Evolutionary conservation across 2,329 filamentous ascomycete species (phyloP), one percentile per base, ranked within the genome.

Genomic region (Venturia nashicola): DNA sequence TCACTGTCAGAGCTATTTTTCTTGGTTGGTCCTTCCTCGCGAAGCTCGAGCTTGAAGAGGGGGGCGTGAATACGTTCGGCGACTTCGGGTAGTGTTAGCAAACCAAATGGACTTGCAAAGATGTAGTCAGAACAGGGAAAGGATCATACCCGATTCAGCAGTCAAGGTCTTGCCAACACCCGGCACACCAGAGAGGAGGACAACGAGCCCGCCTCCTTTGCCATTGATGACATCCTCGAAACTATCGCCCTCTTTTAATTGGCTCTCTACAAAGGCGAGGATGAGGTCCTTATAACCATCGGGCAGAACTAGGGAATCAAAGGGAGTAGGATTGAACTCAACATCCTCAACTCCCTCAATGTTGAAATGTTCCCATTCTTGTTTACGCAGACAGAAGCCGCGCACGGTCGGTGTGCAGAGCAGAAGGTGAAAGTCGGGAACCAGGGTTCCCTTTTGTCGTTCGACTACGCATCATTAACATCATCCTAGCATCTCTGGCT

Each of bases 361-460:
- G 0, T 86, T 86, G 69, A 96, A 91, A 72, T 96, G 90, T 0
- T 96, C 82, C 92, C 91, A 97, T 11, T 91, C 79, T 76, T 96
- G 96, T 75, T 96, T 90, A 0, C 84, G 85, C 72, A 96, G 95
- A 0, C 90, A 85, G 70, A 96, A 96, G 0, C 91, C 92, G 2
- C 94, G 82, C 0, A 96, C 89, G 0, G 95, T 86, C 0, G 91
- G 88, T 2, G 89, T 93, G 1, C 91, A 86, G 60, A 95, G 87
- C 5, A 96, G 78, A 27, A 94, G 87, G 68, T 96, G 62, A 1
- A 68, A 65, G 2, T 70, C 69, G 0, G 48, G 48, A 36, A 23
- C 1, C 11, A 55, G 27, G 12, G 48, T 16, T 55, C 5, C 5
- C 12, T 34, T 55, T 55, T 57, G 32, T n/a, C 27, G 27, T 36